phyloP scores from a whole-genome alignment of 305 asterid species.

The Rubia tinctorum region DNA sequence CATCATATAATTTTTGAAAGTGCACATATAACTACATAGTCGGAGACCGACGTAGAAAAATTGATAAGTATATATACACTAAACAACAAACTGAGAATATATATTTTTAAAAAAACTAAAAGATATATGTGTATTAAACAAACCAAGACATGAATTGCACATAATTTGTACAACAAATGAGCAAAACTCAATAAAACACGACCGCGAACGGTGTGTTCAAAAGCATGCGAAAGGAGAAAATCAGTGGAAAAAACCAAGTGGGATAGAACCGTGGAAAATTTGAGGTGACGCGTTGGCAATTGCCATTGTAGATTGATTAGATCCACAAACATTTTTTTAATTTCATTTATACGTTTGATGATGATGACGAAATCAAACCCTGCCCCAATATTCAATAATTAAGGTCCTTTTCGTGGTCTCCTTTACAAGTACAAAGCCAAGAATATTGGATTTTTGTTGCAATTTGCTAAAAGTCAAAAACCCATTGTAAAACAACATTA shows the following conservation, averaged over 20 bases:
- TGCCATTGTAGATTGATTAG: neutral
- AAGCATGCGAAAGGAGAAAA: neutral
- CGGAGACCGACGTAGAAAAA: no score
- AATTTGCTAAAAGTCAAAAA: neutral
- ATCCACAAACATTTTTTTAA: neutral
- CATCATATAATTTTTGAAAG: no score
- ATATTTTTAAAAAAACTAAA: no score
- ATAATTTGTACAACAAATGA: no score
- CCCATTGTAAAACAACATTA: neutral
- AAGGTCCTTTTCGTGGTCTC: conserved; percentile 14
- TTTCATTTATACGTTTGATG: neutral
- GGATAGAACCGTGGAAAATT: conserved; percentile 1
- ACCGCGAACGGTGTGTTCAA: neutral
- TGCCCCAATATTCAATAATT: neutral
- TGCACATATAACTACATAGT: no score
- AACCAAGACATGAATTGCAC: no score
- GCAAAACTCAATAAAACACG: neutral
- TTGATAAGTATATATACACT: no score
- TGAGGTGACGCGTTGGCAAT: neutral
- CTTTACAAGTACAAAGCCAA: conserved; percentile 10
- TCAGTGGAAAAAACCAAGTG: neutral
- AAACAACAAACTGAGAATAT: no score
- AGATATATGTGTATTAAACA: no score
- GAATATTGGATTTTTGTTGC: neutral
- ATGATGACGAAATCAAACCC: conserved; percentile 1